phyloP scores from a whole-genome alignment of 179 eudicot genomes.

The Vitellaria paradoxa region DNA sequence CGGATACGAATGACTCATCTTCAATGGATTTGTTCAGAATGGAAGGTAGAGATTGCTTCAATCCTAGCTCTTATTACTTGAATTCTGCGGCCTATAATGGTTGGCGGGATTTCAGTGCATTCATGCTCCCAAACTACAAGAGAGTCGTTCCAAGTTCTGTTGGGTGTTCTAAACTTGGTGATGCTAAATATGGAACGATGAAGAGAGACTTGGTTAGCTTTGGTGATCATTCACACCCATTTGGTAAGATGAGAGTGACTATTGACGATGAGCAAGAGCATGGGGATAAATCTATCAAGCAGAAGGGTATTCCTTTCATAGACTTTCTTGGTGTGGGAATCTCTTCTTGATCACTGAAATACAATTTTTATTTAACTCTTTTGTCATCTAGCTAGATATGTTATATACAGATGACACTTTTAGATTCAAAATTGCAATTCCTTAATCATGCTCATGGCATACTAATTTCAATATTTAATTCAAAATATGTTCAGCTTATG shows the following conservation, averaged over 20 bases:
- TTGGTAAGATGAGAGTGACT: slow-evolving; percentile 20
- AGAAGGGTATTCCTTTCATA: slow-evolving; percentile 58
- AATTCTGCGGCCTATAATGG: slow-evolving; percentile 16
- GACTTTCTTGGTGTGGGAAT: slow-evolving; percentile 97
- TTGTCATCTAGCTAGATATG: not conserved
- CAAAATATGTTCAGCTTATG: not conserved
- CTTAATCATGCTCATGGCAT: not conserved
- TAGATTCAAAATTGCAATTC: not conserved
- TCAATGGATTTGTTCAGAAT: slow-evolving; percentile 13
- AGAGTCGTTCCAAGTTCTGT: slow-evolving; percentile 21
- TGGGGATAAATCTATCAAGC: slow-evolving; percentile 30
- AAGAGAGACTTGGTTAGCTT: slow-evolving; percentile 13
- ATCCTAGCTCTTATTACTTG: not conserved
- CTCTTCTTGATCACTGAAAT: slow-evolving; percentile 24
- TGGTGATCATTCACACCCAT: slow-evolving; percentile 14
- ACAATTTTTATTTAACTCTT: not conserved
- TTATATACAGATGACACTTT: not conserved
- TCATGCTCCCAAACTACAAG: slow-evolving; percentile 20
- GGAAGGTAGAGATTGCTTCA: slow-evolving; percentile 9
- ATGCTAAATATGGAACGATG: slow-evolving; percentile 13
- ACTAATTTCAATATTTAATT: not conserved
- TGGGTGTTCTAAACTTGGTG: slow-evolving; percentile 6
- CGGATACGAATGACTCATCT: slow-evolving; percentile 2
- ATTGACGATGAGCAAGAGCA: slow-evolving; percentile 22
- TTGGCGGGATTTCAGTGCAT: slow-evolving; percentile 15